These are phyloP conservation scores for Kazachstania sp. DNA, from an alignment of 1,139 yeast genomes.

Conservation along the genomic window DNA sequence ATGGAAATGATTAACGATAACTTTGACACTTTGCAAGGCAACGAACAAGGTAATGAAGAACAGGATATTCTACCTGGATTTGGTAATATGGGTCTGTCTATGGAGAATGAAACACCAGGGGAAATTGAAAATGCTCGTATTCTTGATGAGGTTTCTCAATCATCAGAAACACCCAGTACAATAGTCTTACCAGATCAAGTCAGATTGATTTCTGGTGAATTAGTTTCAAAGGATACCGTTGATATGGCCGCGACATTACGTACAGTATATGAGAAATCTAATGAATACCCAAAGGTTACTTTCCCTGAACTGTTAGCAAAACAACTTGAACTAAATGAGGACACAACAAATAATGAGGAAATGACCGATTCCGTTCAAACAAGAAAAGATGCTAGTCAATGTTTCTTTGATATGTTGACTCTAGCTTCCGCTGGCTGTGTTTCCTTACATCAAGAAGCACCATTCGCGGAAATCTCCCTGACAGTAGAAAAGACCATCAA, in stretches of 20 bases:
- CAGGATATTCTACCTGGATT: not conserved
- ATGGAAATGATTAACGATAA: not conserved
- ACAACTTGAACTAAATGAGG: conserved; percentile 24
- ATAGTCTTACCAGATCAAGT: conserved; percentile 3
- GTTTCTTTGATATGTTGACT: conserved; percentile 76
- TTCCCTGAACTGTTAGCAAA: not conserved
- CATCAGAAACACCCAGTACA: not conserved
- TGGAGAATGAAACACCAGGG: not conserved
- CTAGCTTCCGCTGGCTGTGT: conserved; percentile 74
- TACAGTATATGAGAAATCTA: conserved; percentile 27
- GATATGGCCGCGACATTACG: conserved; percentile 49
- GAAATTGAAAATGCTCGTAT: not conserved
- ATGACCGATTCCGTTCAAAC: conserved; percentile 30
- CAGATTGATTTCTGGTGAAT: conserved; percentile 16
- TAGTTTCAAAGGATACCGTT: conserved; percentile 41
- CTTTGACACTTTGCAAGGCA: not conserved
- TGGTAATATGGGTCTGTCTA: not conserved
- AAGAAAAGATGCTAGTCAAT: conserved; percentile 57
- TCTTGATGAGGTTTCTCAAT: not conserved
- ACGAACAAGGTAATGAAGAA: not conserved
- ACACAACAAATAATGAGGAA: not conserved
- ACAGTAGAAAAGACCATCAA: conserved; percentile 44
- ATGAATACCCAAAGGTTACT: conserved; percentile 17
- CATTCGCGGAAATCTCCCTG: conserved; percentile 55
- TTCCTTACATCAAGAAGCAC: conserved; percentile 47